phyloP scores from a whole-genome alignment of 805 yeast species.

The Candida cerambycidarum region DNA sequence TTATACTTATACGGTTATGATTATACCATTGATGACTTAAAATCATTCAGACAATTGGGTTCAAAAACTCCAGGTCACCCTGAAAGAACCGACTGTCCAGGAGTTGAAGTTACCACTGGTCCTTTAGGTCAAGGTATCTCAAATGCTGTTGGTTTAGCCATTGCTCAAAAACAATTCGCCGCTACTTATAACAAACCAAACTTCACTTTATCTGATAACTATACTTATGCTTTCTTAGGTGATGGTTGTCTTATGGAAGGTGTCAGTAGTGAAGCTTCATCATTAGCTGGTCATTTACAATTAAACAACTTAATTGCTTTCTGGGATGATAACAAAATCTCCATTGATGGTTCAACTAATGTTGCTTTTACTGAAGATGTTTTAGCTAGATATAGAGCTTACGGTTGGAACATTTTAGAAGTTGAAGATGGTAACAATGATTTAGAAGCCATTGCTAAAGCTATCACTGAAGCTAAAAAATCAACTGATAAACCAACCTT shows the following conservation, averaged over 20 bases:
- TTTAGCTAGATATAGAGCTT: constrained; percentile 76
- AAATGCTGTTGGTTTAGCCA: constrained; percentile 95
- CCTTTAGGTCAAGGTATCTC: constrained; percentile 98
- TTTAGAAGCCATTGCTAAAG: constrained; percentile 64
- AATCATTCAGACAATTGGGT: constrained; percentile 83
- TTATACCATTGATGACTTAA: constrained; percentile 78
- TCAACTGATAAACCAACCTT: constrained; percentile 80
- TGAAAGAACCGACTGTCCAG: constrained; percentile 78
- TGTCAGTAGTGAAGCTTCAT: constrained; percentile 89
- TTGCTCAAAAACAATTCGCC: constrained; percentile 89
- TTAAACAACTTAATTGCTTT: constrained; percentile 90
- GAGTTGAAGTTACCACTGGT: constrained; percentile 97
- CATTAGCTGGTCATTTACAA: constrained; percentile 94
- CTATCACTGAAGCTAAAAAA: constrained; percentile 79
- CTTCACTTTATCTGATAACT: constrained; percentile 67
- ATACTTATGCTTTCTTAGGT: constrained; percentile 82
- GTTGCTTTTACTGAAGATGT: constrained; percentile 95
- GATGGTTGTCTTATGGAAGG: constrained; percentile 99
- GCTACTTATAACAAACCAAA: constrained; percentile 93
- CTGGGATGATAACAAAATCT: constrained; percentile 95
- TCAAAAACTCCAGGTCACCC: constrained; percentile 99
- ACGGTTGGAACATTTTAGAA: constrained; percentile 87
- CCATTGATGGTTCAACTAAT: constrained; percentile 91
- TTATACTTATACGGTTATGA: constrained; percentile 85
- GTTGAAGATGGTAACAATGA: constrained; percentile 83